Evolutionary conservation across 169 alveolate species (phyloP).

Genomic region (Cryptosporidium tyzzeri): DNA sequence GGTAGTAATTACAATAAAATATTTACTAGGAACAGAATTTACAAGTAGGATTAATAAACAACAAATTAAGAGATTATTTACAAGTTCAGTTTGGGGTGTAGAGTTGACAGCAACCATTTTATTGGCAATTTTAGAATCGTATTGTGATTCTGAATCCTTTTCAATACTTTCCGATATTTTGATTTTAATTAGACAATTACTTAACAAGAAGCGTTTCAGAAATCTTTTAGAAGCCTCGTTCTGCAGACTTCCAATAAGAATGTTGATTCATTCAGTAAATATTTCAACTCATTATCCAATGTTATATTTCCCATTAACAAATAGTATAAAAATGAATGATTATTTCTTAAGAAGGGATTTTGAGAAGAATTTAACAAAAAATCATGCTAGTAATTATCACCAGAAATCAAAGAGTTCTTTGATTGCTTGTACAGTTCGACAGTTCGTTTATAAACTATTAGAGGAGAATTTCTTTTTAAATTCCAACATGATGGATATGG

Average conservation of each 20-base stretch:
- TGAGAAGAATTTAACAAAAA: not conserved
- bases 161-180: conserved; percentile 54
- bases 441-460: not conserved
- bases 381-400: not conserved
- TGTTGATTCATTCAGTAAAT: conserved; percentile 20
- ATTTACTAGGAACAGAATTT: conserved; percentile 47
- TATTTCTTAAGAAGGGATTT: not conserved
- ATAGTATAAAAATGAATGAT: not conserved
- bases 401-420: conserved; percentile 17
- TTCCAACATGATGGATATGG: not conserved
- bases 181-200: conserved; percentile 44
- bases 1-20: conserved; percentile 33
- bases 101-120: conserved; percentile 31
- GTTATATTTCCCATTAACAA: conserved; percentile 1
- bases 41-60: not conserved
- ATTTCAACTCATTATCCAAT: conserved; percentile 9
- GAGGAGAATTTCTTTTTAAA: conserved; percentile 14
- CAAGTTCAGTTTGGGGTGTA: conserved; percentile 50
- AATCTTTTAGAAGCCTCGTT: conserved; percentile 23
- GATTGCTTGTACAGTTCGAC: not conserved
- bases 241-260: conserved; percentile 50
- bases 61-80: conserved; percentile 3
- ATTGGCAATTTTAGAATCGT: conserved; percentile 19
- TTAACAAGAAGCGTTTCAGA: conserved; percentile 23
- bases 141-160: conserved; percentile 50